Percentiles rank a stretch among this genome's conserved stretches.
Evolutionary conservation across 805 yeast genomes (phyloP).

Genomic region (Monosporozyma aerobia): DNA sequence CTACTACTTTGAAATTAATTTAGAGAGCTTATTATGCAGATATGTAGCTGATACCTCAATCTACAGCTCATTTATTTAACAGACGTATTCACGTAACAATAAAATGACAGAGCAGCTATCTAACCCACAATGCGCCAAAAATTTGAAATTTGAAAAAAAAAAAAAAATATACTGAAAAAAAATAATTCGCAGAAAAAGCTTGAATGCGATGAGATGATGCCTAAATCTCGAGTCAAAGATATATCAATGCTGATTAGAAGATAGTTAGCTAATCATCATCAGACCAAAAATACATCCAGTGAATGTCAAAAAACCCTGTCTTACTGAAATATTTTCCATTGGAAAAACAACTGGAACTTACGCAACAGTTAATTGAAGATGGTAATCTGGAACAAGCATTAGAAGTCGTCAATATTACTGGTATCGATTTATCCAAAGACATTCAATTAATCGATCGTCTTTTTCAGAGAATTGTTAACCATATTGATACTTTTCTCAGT

Average conservation of each 20-base stretch:
- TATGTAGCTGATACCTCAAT: no score
- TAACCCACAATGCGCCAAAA: no score
- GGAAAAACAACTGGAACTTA: conserved; percentile 7
- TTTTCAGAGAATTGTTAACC: conserved; percentile 1
- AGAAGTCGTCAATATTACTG: conserved; percentile 7
- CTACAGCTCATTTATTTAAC: no score
- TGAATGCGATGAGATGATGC: neutral
- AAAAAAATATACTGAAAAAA: neutral
- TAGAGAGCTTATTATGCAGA: no score
- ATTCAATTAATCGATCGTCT: neutral
- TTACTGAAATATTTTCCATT: conserved; percentile 9
- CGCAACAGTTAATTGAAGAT: conserved; percentile 7
- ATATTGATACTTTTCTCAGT: neutral
- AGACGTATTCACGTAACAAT: no score
- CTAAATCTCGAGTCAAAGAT: neutral
- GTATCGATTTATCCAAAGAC: conserved; percentile 5
- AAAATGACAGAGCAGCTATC: no score
- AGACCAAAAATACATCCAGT: neutral
- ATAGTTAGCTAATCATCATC: neutral
- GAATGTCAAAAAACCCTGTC: neutral
- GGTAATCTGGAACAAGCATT: conserved; percentile 8
- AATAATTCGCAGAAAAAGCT: neutral
- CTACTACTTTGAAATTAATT: no score
- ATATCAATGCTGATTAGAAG: neutral
- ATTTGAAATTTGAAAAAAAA: no score